Evolutionary conservation across 2,329 filamentous ascomycete species (phyloP).

Genomic region (Ascochyta koolunga): DNA sequence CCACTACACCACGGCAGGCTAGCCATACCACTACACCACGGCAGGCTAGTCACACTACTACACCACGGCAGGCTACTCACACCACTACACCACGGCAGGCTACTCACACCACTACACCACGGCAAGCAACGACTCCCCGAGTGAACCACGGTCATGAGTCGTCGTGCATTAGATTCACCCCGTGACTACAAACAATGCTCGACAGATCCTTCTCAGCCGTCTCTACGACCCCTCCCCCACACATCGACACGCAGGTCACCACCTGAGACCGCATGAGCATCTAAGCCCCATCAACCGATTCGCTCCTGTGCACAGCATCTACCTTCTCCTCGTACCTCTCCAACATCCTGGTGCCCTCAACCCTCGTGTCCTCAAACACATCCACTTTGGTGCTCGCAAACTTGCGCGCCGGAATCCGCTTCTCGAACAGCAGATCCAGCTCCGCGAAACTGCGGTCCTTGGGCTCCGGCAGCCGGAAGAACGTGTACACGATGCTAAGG

Average conservation of each 20-base stretch:
- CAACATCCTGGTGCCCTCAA: constrained; percentile 39
- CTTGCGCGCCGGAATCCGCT: constrained; percentile 71
- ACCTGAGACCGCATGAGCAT: constrained; percentile 16
- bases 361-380: constrained; percentile 53
- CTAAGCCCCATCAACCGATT: constrained; percentile 24
- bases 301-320: constrained; percentile 28
- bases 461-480: constrained; percentile 81
- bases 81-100: too few species aligned
- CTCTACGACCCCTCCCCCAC: background rate
- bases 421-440: constrained; percentile 83
- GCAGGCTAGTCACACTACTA: too few species aligned
- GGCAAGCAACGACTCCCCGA: too few species aligned
- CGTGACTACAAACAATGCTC: too few species aligned
- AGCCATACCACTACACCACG: too few species aligned
- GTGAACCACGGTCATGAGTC: too few species aligned
- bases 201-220: too few species aligned
- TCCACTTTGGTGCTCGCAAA: constrained; percentile 67
- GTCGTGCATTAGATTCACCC: too few species aligned
- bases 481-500: constrained; percentile 80
- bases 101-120: too few species aligned
- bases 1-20: too few species aligned
- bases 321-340: constrained; percentile 46
- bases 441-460: constrained; percentile 82
- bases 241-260: constrained; percentile 2
- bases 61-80: too few species aligned